Conservation (phyloP, 2,329 filamentous ascomycete species). For the Colletotrichum godetiae region DNA sequence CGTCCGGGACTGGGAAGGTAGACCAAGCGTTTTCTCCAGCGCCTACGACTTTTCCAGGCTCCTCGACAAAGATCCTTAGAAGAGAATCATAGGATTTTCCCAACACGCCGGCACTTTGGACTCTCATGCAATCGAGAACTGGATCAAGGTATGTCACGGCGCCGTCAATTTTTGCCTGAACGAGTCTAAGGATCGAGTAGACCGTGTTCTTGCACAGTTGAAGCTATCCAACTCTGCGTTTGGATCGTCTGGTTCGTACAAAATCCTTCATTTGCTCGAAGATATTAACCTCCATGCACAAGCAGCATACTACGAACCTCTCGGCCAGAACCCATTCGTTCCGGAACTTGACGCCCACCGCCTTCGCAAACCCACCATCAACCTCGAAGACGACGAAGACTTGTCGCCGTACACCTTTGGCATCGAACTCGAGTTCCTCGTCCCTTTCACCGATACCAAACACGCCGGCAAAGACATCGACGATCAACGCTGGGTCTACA, state of each 20-base stretch:
- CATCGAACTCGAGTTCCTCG: slow-evolving; percentile 27
- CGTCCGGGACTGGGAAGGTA: background rate
- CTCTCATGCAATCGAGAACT: background rate
- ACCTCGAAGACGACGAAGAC: background rate
- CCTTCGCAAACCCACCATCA: background rate
- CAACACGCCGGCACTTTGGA: slow-evolving; percentile 29
- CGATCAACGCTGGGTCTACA: slow-evolving; percentile 18
- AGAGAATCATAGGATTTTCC: background rate
- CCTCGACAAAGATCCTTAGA: background rate
- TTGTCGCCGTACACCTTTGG: slow-evolving; percentile 26
- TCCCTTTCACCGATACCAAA: background rate
- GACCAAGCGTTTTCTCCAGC: background rate
- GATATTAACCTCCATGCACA: background rate
- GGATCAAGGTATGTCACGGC: slow-evolving; percentile 18
- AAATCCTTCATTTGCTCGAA: background rate
- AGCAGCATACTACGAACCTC: background rate
- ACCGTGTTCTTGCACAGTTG: background rate
- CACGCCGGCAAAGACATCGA: background rate
- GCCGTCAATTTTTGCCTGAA: slow-evolving; percentile 14
- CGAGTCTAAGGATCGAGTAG: background rate
- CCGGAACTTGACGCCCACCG: slow-evolving; percentile 2
- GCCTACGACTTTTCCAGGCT: slow-evolving; percentile 19
- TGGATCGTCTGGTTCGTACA: background rate
- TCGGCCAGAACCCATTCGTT: background rate
- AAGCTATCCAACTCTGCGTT: no score